phyloP scores from a whole-genome alignment of 495 filamentous ascomycete genomes.

The Penicillium crystallinum region DNA sequence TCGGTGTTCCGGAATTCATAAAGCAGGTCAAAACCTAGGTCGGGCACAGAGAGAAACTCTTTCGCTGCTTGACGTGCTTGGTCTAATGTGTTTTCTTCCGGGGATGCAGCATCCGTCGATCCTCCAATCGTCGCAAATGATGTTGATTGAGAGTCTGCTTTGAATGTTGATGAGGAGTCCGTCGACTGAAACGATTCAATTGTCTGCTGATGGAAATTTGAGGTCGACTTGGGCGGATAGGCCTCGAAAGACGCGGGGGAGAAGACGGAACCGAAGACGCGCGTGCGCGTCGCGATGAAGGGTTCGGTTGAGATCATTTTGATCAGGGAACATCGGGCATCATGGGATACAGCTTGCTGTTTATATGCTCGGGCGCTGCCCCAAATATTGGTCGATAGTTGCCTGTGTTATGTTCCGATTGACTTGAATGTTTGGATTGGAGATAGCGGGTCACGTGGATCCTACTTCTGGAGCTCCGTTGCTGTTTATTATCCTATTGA shows the following conservation, averaged over 20 bases:
- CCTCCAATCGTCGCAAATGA: slow-evolving; percentile 8
- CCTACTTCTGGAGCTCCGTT: neutral
- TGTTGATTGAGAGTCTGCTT: slow-evolving; percentile 12
- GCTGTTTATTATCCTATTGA: neutral
- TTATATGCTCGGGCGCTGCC: neutral
- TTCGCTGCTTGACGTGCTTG: slow-evolving; percentile 66
- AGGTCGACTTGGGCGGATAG: slow-evolving; percentile 8
- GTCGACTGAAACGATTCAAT: slow-evolving; percentile 16
- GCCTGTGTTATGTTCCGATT: neutral
- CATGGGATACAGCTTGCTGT: neutral
- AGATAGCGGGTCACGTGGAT: slow-evolving; percentile 18
- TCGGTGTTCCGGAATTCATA: slow-evolving; percentile 19
- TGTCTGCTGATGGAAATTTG: slow-evolving; percentile 10
- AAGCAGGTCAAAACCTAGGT: slow-evolving; percentile 25
- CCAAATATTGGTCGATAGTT: neutral
- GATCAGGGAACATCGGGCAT: slow-evolving; percentile 12
- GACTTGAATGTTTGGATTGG: slow-evolving; percentile 3
- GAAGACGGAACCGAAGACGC: slow-evolving; percentile 50
- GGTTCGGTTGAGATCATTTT: slow-evolving; percentile 24
- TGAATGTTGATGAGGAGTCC: slow-evolving; percentile 15
- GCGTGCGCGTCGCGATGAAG: slow-evolving; percentile 34
- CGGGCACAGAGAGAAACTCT: slow-evolving; percentile 53
- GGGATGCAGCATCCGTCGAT: slow-evolving; percentile 5
- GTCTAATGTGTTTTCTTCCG: slow-evolving; percentile 58
- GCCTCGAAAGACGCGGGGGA: slow-evolving; percentile 38